phyloP scores from a whole-genome alignment of 2,329 filamentous ascomycete species.

The Dendrostoma leiphaemia region DNA sequence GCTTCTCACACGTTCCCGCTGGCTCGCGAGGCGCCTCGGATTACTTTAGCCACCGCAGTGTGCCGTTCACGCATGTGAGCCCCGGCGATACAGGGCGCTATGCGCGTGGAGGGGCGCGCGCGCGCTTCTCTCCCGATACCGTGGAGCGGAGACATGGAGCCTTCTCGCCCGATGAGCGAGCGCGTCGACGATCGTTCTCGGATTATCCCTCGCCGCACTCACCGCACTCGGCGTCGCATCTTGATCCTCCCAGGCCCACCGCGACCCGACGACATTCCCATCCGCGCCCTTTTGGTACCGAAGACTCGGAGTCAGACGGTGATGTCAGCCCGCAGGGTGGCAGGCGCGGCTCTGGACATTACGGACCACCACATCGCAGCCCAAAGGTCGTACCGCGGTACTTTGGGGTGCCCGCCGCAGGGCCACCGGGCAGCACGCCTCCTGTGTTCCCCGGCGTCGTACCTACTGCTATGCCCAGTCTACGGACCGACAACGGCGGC shows the following conservation, averaged over 20 bases:
- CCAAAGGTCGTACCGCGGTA: constrained; percentile 16
- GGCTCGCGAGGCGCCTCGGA: constrained; percentile 24
- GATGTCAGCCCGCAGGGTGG: constrained; percentile 23
- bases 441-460: background rate
- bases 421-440: constrained; percentile 6
- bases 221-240: constrained; percentile 29
- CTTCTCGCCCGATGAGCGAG: constrained; percentile 39
- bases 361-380: constrained; percentile 6
- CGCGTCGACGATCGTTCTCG: constrained; percentile 49
- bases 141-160: constrained; percentile 31
- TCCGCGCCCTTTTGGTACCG: constrained; percentile 41
- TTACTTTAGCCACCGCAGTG: constrained; percentile 34
- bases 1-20: constrained; percentile 16
- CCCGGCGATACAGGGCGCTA: constrained; percentile 34
- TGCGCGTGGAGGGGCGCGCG: constrained; percentile 19
- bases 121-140: constrained; percentile 21
- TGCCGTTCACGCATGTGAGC: constrained; percentile 40
- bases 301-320: constrained; percentile 37
- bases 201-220: constrained; percentile 42
- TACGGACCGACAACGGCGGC: constrained; percentile 10
- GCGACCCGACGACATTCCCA: constrained; percentile 48
- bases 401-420: constrained; percentile 24
- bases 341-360: constrained; percentile 18
- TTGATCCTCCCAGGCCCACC: constrained; percentile 32
- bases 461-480: background rate